phyloP scores from a whole-genome alignment of 768 basidiomycete species.

The Calvatia gigantea region DNA sequence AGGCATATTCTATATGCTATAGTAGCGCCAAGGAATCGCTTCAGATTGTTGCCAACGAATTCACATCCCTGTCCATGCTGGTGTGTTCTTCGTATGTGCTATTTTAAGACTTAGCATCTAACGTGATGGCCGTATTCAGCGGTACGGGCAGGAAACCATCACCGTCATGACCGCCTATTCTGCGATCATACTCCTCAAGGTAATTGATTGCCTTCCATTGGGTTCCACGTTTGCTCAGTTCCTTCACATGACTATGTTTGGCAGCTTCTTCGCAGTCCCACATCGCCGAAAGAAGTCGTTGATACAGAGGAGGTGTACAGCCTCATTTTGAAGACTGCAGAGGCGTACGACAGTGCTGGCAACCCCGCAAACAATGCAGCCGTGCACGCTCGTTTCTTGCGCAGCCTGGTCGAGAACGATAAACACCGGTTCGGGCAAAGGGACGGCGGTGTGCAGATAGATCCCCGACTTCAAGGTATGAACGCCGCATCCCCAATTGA shows the following conservation, averaged over 20 bases:
- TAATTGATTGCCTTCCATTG: conserved; percentile 23
- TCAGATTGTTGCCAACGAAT: conserved; percentile 69
- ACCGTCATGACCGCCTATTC: conserved; percentile 86
- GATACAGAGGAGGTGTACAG: conserved; percentile 64
- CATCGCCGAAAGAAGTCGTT: conserved; percentile 51
- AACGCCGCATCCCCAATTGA: conserved; percentile 13
- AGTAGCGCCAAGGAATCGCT: conserved; percentile 71
- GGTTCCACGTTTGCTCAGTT: not conserved
- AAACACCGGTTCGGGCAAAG: conserved; percentile 48
- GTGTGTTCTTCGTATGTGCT: conserved; percentile 36
- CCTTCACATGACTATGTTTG: conserved; percentile 8
- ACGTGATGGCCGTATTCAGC: conserved; percentile 36
- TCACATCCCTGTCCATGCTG: conserved; percentile 70
- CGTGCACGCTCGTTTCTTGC: conserved; percentile 77
- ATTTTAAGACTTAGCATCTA: conserved; percentile 6
- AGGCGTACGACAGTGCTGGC: conserved; percentile 75
- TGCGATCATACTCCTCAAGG: conserved; percentile 77
- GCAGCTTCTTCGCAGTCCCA: conserved; percentile 69
- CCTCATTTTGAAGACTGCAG: conserved; percentile 66
- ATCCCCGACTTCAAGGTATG: conserved; percentile 55
- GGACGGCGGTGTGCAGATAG: conserved; percentile 43
- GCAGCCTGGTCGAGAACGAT: conserved; percentile 63
- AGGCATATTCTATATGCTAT: conserved; percentile 70
- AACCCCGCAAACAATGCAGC: conserved; percentile 61
- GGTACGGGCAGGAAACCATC: conserved; percentile 82